Evolutionary conservation across 2,329 filamentous ascomycete genomes (phyloP), one percentile per base, ranked within the genome.

Genomic region (Fusarium multiceps): DNA sequence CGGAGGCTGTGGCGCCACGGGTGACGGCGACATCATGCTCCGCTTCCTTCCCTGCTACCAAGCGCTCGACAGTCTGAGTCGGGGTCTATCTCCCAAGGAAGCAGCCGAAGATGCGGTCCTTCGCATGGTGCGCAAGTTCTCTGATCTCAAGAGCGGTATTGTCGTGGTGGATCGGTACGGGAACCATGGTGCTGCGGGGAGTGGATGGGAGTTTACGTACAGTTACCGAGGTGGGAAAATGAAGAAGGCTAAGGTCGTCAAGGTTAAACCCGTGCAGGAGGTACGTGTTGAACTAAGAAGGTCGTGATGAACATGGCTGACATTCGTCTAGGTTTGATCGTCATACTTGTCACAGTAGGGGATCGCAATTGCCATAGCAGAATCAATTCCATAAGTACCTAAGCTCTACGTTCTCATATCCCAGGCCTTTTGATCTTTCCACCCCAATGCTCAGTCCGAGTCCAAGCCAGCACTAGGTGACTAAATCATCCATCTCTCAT

Each of bases 21-120:
- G 86, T 2, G 86, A 88, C 56, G 86, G 86, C 1, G 86, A 88
- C 70, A 76, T 87, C 62, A 87, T 88, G 85, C 85, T 87, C 82
- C 81, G 85, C 6, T 87, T 87, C 66, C 73, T 88, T 25, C 86
- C 86, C 1, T 88, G 86, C 72, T 88, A 88, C 69, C 86, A 88
- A 71, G 86, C 86, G 2, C 82, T 88, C 2, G 86, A 88, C 77
- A 87, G 79, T 61, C 63, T 88, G 74, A 78, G 86, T 13, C 75
- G 72, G 2, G 86, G 86, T 3, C 82, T 87, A 81, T 75, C 75
- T 0, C 84, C 86, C 0, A 77, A 72, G 7, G 79, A 82, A 32
- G 86, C 86, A 0, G 86, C 86, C 0, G 80, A 85, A 48, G 84
- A 88, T 58, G 84, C 81, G 0, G 84, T 88, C 0, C 57, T 72